Evolutionary conservation across 176 grass and related monocot species (phyloP).

Genomic region (Dendrocalamus sinicus): DNA sequence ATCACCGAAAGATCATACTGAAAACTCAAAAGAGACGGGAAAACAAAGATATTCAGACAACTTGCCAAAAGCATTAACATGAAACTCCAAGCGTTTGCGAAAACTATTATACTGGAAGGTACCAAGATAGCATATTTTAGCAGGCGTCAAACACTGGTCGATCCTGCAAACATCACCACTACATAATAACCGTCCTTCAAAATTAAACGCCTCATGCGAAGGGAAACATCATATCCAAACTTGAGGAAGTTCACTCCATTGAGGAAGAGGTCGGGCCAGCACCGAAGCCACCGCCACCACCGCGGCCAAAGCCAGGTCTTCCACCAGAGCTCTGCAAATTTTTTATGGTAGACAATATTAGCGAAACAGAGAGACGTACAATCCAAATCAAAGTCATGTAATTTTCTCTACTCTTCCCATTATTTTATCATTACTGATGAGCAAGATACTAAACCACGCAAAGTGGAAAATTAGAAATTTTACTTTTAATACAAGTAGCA

Average conservation of each 20-base stretch:
- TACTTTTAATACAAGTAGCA: neutral
- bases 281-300: slow-evolving; percentile 52
- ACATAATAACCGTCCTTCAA: slow-evolving; percentile 50
- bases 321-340: slow-evolving; percentile 68
- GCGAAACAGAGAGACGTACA: neutral
- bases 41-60: neutral
- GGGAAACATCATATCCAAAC: slow-evolving; percentile 50
- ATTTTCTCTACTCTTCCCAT: neutral
- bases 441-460: neutral
- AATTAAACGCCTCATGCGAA: slow-evolving; percentile 42
- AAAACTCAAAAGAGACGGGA: neutral
- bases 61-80: neutral
- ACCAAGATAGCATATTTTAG: slow-evolving; percentile 31
- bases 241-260: slow-evolving; percentile 68
- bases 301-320: slow-evolving; percentile 79
- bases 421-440: neutral
- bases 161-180: slow-evolving; percentile 50
- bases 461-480: neutral
- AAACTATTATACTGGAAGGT: slow-evolving; percentile 42
- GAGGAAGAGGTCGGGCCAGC: slow-evolving; percentile 66
- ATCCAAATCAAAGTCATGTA: neutral
- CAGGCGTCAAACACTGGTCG: slow-evolving; percentile 46
- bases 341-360: neutral
- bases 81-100: neutral
- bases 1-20: neutral